These are phyloP conservation scores for Teunomyces kruisii DNA, from an alignment of 805 yeast genomes.

Conservation along the genomic window DNA sequence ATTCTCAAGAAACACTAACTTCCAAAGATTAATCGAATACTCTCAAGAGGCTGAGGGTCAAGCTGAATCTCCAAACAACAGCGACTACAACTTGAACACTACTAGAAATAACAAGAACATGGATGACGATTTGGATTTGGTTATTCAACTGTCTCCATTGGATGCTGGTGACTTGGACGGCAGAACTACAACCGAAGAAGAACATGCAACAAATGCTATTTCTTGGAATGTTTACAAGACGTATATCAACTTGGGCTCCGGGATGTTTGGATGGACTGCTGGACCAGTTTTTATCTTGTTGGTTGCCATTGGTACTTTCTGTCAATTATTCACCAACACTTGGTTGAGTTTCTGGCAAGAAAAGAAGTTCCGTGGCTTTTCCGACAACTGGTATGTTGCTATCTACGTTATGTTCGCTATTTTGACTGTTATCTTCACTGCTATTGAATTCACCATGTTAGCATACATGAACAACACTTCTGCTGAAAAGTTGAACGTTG, in stretches of 20 bases:
- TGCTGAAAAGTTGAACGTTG: conserved; percentile 35
- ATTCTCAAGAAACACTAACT: conserved; percentile 38
- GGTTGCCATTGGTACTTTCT: conserved; percentile 37
- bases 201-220: conserved; percentile 37
- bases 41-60: conserved; percentile 23
- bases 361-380: conserved; percentile 23
- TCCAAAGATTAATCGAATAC: conserved; percentile 52
- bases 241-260: conserved; percentile 38
- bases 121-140: conserved; percentile 5
- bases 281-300: conserved; percentile 33
- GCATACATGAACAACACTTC: conserved; percentile 42
- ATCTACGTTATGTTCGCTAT: conserved; percentile 36
- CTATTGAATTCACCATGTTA: conserved; percentile 39
- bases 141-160: conserved; percentile 2
- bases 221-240: conserved; percentile 39
- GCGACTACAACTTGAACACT: conserved; percentile 9
- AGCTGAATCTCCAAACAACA: conserved; percentile 25
- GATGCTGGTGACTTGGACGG: conserved; percentile 19
- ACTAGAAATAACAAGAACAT: not conserved
- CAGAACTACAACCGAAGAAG: conserved; percentile 36
- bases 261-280: conserved; percentile 33
- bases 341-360: conserved; percentile 47
- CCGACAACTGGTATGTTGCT: conserved; percentile 35
- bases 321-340: conserved; percentile 43
- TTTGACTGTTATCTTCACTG: conserved; percentile 39